Base-by-base conservation (phyloP, 1,284 basidiomycete species). In the Ganoderma lingzhi region DNA sequence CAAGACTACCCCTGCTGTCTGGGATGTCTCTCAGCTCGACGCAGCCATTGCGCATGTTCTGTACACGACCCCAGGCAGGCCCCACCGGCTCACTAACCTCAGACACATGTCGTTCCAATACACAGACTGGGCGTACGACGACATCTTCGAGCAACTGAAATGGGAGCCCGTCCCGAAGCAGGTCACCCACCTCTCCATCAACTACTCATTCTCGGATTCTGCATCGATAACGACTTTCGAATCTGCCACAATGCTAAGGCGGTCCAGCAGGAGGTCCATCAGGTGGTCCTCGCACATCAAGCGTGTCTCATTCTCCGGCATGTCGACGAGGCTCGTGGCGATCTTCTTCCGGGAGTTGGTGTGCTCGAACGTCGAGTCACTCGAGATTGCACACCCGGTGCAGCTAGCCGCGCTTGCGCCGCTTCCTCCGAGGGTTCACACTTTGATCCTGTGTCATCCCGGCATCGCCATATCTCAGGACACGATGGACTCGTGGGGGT, bases 121-220 rank as follows among this genome's bases (percentile, higher is more conserved):
- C 74, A 70, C 70, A 62, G 77, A 82, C 71, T 79, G 78, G 75
- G 77, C 76, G 32, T 81, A 78, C 74, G 78, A 78, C 66, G 78
- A 80, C 73, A 62, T 81, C n/a, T 80, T 82, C 74, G 76, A 79
- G 48, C 77, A 80, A 32, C 74, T 76, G 56, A 75, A 77, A 55
- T 66, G 80, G n/a, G 45, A 74, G 3, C 65, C 76, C 28, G 74
- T 83, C 51, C 82, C 82, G 2, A 9, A 44, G 23, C 80, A 81
- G 63, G 77, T 81, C 42, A 78, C 73, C n/a, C 70, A 76, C 58
- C 75, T 82, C 30, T 76, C 79, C 45, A 61, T 82, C 51, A 67
- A 70, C n/a, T 82, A 79, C 72, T 39, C 70, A 23, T 76, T 75
- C 72, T 70, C 64, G 62, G 62, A 58, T 17, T 62, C 56, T 4